Percentiles rank a stretch among this genome's conserved stretches.
phyloP scores from a whole-genome alignment of 768 basidiomycete species.

The Auricularia heimuer region DNA sequence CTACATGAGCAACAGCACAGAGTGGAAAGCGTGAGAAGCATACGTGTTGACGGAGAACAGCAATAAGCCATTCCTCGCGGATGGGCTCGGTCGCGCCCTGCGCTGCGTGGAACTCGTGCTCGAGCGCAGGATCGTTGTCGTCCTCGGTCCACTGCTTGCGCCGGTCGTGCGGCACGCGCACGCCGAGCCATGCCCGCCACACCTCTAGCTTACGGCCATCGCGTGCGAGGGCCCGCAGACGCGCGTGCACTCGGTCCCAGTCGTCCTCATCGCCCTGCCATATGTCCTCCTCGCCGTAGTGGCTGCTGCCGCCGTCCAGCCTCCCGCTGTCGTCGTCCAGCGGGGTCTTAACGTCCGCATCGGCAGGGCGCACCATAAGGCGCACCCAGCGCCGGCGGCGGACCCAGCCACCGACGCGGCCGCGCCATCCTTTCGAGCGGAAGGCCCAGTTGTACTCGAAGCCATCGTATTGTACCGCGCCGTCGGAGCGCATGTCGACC shows the following conservation, averaged over 20 bases:
- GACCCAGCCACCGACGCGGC: slow-evolving; percentile 63
- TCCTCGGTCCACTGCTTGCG: slow-evolving; percentile 40
- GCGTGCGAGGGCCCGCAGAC: slow-evolving; percentile 43
- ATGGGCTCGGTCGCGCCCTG: slow-evolving; percentile 1
- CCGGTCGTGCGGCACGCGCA: slow-evolving; percentile 20
- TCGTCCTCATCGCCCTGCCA: slow-evolving; percentile 52
- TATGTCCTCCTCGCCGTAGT: slow-evolving; percentile 13
- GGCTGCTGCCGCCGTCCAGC: slow-evolving; percentile 1
- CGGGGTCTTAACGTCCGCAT: slow-evolving; percentile 4
- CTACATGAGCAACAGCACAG: too few species aligned
- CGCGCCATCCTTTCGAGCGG: slow-evolving; percentile 53
- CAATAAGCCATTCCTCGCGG: slow-evolving; percentile 35
- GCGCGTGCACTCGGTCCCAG: slow-evolving; percentile 46
- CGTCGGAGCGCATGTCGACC: slow-evolving; percentile 80
- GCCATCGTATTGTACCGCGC: slow-evolving; percentile 71
- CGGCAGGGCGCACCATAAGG: slow-evolving; percentile 67
- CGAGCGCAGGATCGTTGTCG: slow-evolving; percentile 17
- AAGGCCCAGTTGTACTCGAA: slow-evolving; percentile 84
- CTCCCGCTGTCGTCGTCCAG: neutral
- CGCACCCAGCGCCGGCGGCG: slow-evolving; percentile 74
- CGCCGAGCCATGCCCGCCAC: slow-evolving; percentile 62
- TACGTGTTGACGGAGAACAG: slow-evolving; percentile 42
- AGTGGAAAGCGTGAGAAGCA: too few species aligned
- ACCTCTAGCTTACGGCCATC: slow-evolving; percentile 71
- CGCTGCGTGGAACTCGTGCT: neutral